phyloP scores from a whole-genome alignment of 768 basidiomycete species.

The Tricholoma matsutake region DNA sequence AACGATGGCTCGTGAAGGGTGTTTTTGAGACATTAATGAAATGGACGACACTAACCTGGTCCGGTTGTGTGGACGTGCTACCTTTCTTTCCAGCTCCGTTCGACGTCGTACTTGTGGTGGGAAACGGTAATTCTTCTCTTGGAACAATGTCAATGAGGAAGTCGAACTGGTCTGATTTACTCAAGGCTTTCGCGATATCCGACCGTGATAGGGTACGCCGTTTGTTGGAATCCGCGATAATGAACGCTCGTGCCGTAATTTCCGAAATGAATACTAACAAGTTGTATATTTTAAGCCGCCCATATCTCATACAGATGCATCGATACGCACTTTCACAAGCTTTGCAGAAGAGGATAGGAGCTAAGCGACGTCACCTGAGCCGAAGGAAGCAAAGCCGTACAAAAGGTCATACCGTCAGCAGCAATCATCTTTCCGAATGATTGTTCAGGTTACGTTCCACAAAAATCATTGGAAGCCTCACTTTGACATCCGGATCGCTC shows the following conservation, averaged over 20 bases:
- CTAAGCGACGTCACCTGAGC: slow-evolving; percentile 34
- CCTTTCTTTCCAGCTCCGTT: slow-evolving; percentile 20
- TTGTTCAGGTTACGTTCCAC: slow-evolving; percentile 4
- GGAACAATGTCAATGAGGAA: slow-evolving; percentile 97
- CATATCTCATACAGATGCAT: not conserved
- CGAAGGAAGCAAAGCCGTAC: slow-evolving; percentile 12
- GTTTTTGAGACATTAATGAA: not conserved
- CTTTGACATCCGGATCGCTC: slow-evolving; percentile 95
- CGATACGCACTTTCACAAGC: slow-evolving; percentile 89
- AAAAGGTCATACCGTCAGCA: slow-evolving; percentile 68
- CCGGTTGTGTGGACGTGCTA: slow-evolving; percentile 5
- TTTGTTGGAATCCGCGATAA: slow-evolving; percentile 93
- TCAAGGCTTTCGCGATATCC: slow-evolving; percentile 90
- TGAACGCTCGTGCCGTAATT: slow-evolving; percentile 93
- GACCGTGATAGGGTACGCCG: slow-evolving; percentile 92
- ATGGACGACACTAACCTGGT: slow-evolving; percentile 14
- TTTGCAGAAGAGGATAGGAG: slow-evolving; percentile 95
- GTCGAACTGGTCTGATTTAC: slow-evolving; percentile 94
- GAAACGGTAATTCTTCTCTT: slow-evolving; percentile 62
- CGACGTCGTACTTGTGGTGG: slow-evolving; percentile 14
- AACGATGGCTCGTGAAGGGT: not conserved
- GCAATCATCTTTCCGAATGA: slow-evolving; percentile 81
- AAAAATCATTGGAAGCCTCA: slow-evolving; percentile 34
- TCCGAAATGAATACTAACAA: slow-evolving; percentile 90
- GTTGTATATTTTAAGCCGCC: not conserved